Base-by-base conservation (phyloP, 768 basidiomycete species). In the Dioszegia crocea region DNA sequence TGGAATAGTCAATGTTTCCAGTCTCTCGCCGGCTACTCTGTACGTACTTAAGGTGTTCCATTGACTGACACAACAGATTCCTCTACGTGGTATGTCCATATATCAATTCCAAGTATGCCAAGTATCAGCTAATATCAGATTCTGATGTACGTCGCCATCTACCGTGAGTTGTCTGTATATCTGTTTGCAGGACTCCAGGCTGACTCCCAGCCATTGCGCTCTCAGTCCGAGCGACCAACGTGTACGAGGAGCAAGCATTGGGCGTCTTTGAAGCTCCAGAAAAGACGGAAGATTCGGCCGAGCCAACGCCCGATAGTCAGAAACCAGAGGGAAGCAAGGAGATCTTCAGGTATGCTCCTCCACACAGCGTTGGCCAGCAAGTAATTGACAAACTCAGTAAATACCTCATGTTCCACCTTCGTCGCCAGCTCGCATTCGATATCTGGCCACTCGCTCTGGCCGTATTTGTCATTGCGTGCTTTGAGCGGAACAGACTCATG, bases 191-290 rank as follows among this genome's bases (percentile, higher is more conserved):
- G 24, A 19, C 16, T 24, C 19, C 52, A 16, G 39, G 59, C 56
- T 43, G 17, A 23, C 14, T 26, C 4, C 3, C 41, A 66, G 66
- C 68, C 11, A 66, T 71, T 54, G 69, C 66, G 24, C 63, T 72
- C 61, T 64, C 68, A 0, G 65, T 71, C n/a, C 56, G 74, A 33
- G 65, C 71, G 24, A 75, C 74, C 19, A 75, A 75, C 45, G 74
- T 75, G 19, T 75, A 75, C 57, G 74, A 75, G 43, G 74, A 75
- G 43, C 51, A 60, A 64, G 66, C 67, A 66, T 36, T 61, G 60
- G 64, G 70, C 58, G 55, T 62, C 55, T 59, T 46, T 27, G 16
- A 61, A 4, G 36, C 43, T 4, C 27, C 54, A 33, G 19, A 61
- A 48, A 19, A 61, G 10, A 45, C 43, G 43, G 5, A 39, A 24